These are phyloP conservation scores for Hirsutella minnesotensis DNA, from an alignment of 2,329 filamentous ascomycete species.

Conservation along the genomic window DNA sequence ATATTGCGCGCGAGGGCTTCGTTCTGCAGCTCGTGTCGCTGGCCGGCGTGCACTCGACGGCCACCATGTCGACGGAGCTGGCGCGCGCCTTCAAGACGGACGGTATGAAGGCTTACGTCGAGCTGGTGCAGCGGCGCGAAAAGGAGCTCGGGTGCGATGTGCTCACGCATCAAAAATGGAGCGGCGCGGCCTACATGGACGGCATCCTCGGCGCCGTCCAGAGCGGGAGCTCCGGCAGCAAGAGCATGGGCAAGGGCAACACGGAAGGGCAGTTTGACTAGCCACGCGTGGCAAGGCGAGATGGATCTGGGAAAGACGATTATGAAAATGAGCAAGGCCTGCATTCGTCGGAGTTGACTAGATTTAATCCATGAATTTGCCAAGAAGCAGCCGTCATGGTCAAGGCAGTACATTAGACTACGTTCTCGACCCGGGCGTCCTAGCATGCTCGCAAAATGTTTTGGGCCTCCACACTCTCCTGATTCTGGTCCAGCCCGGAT, in stretches of 20 bases:
- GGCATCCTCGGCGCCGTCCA: slow-evolving; percentile 84
- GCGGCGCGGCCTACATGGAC: slow-evolving; percentile 61
- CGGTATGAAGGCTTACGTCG: slow-evolving; percentile 96
- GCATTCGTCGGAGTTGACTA: not conserved
- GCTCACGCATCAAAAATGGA: slow-evolving; percentile 89
- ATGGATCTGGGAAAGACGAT: not conserved
- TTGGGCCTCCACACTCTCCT: too few relatives aligned
- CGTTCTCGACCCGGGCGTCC: too few relatives aligned
- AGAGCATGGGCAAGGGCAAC: slow-evolving; percentile 91
- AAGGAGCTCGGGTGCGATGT: slow-evolving; percentile 87
- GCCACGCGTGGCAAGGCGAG: not conserved
- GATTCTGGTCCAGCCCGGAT: not conserved
- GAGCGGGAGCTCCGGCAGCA: slow-evolving; percentile 78
- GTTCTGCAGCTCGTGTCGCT: slow-evolving; percentile 56
- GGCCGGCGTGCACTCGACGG: slow-evolving; percentile 54
- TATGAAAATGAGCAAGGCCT: not conserved
- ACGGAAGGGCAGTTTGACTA: slow-evolving; percentile 61
- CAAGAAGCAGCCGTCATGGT: too few relatives aligned
- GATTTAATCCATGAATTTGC: too few relatives aligned
- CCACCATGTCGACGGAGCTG: slow-evolving; percentile 58
- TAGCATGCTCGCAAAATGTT: too few relatives aligned
- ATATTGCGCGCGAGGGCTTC: slow-evolving; percentile 80
- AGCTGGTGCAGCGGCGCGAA: slow-evolving; percentile 77
- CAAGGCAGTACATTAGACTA: too few relatives aligned
- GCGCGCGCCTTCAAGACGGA: slow-evolving; percentile 74